Evolutionary conservation across 139 green algal genomes (phyloP), one percentile per base, ranked within the genome.

Genomic region (Closterium sp.): DNA sequence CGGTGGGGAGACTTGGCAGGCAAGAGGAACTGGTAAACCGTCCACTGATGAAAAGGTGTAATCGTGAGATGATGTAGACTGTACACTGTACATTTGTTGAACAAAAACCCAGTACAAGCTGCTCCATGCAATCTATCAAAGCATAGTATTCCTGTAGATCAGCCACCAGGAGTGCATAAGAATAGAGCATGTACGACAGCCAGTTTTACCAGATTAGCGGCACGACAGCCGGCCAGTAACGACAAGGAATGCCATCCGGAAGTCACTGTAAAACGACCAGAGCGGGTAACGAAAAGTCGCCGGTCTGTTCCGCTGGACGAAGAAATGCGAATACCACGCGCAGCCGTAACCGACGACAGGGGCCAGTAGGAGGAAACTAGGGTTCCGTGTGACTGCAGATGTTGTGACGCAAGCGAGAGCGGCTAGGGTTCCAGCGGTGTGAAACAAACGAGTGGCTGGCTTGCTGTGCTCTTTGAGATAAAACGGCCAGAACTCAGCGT

Each of bases 401-500:
- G 28, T 29, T 21, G 28, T 32, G 28, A 87, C n/a, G 85, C n/a
- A 87, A 31, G 28, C 9, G n/a, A 87, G 11, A 11, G 85, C 85
- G 85, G 28, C n/a, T 2, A 30, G 9, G 0, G 85, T 87, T 24
- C 85, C 85, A 9, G 28, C 85, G 28, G 28, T 32, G 85, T 87
- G 85, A 27, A 27, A 87, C 28, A 30, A 31, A 31, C 85, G 85
- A 34, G 85, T 87, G 9, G n/a, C 28, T 31, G n/a, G n/a, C 85
- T 87, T 87, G 85, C n/a, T 87, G 28, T 87, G 85, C 85, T 87
- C n/a, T 32, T 30, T 87, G n/a, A 87, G 28, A 11, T 87, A 87
- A 87, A 87, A 87, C n/a, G 85, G 28, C 85, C 85, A 87, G 28
- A 87, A 87, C 28, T 87, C 85, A 11, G 85, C 21, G 32, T 32